Percentiles rank a stretch among this genome's conserved stretches.
Conservation (phyloP, 2,329 filamentous ascomycete species). For the Ophiognomonia clavigignenti-juglandacearum region DNA sequence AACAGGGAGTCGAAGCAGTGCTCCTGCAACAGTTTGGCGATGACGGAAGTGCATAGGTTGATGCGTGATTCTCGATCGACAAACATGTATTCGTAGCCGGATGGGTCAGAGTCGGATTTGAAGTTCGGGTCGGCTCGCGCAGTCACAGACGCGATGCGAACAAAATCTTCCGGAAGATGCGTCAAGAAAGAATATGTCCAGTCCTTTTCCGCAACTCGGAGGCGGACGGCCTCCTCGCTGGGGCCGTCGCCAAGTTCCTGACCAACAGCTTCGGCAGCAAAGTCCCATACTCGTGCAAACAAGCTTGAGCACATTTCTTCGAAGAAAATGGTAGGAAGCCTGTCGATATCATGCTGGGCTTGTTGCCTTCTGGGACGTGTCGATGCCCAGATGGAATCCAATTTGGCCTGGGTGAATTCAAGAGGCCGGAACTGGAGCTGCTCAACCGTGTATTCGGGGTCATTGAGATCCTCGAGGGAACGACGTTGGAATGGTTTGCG, state of each 20-base stretch:
- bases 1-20: slow-evolving; percentile 33
- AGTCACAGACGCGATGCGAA: slow-evolving; percentile 10
- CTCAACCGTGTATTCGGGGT: neutral
- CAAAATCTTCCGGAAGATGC: slow-evolving; percentile 10
- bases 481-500: neutral
- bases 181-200: slow-evolving; percentile 10
- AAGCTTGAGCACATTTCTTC: slow-evolving; percentile 10
- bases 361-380: slow-evolving; percentile 1
- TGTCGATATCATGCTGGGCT: slow-evolving; percentile 3
- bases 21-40: slow-evolving; percentile 33
- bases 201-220: neutral
- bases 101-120: neutral
- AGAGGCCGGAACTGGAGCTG: slow-evolving; percentile 6
- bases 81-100: slow-evolving; percentile 13
- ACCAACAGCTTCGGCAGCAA: slow-evolving; percentile 10
- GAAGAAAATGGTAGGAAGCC: slow-evolving; percentile 12
- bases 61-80: slow-evolving; percentile 5
- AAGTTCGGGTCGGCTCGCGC: slow-evolving; percentile 13
- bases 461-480: slow-evolving; percentile 2
- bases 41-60: slow-evolving; percentile 30
- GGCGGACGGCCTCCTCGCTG: neutral
- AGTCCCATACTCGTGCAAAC: slow-evolving; percentile 13
- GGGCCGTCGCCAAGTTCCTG: neutral
- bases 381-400: neutral
- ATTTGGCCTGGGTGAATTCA: neutral